phyloP scores from a whole-genome alignment of 176 grass and related monocot species.

The Thinopyrum elongatum region DNA sequence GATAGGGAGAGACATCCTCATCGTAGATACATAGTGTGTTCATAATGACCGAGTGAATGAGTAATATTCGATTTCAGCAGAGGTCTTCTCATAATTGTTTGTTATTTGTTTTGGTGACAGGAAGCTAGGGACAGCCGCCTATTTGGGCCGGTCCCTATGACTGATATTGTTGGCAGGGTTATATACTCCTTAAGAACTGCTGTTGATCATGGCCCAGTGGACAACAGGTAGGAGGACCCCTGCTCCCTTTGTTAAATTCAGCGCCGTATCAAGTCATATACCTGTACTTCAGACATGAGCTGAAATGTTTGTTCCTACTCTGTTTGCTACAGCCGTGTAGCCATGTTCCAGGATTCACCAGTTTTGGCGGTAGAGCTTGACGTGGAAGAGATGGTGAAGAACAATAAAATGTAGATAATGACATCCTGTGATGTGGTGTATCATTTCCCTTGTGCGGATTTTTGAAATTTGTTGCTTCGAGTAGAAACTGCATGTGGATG shows the following conservation, averaged over 20 bases:
- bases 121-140: slow-evolving; percentile 95
- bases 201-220: slow-evolving; percentile 80
- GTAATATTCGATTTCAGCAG: neutral
- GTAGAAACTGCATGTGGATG: slow-evolving; percentile 8
- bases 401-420: slow-evolving; percentile 59
- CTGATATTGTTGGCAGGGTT: slow-evolving; percentile 79
- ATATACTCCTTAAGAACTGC: slow-evolving; percentile 79
- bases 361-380: slow-evolving; percentile 89
- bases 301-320: slow-evolving; percentile 12
- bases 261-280: neutral
- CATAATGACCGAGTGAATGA: neutral
- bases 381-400: slow-evolving; percentile 90
- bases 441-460: neutral
- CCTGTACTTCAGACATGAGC: neutral
- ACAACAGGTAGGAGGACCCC: slow-evolving; percentile 66
- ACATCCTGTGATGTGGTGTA: neutral
- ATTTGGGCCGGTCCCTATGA: slow-evolving; percentile 92
- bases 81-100: neutral
- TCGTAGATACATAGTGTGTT: neutral
- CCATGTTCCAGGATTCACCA: slow-evolving; percentile 67
- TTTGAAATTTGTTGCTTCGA: neutral
- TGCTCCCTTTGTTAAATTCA: neutral
- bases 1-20: neutral
- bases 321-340: slow-evolving; percentile 43
- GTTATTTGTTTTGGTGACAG: slow-evolving; percentile 38